phyloP scores from a whole-genome alignment of 169 alveolate species.

The Eimeria mitis region DNA sequence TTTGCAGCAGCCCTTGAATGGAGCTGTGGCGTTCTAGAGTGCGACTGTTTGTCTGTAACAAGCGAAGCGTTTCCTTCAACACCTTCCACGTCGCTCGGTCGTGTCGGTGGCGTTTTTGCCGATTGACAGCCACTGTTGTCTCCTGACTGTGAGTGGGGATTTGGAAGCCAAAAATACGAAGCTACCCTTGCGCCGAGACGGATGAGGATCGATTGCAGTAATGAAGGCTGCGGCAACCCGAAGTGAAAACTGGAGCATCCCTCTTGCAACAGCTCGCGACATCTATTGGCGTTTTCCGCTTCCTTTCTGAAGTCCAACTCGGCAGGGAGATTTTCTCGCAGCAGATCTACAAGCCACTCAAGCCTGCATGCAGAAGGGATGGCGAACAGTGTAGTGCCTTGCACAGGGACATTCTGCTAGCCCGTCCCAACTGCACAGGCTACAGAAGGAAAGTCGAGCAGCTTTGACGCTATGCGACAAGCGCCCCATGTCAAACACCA shows the following conservation, averaged over 20 bases:
- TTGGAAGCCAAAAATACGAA: neutral
- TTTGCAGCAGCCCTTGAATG: neutral
- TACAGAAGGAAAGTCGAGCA: neutral
- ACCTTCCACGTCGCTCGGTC: neutral
- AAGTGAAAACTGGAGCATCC: conserved; percentile 17
- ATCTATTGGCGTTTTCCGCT: conserved; percentile 74
- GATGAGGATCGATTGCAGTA: conserved; percentile 28
- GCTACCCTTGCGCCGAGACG: conserved; percentile 30
- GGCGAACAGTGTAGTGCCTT: neutral
- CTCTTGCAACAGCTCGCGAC: conserved; percentile 45
- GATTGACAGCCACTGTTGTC: neutral
- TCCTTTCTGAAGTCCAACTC: conserved; percentile 78
- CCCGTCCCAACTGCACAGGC: neutral
- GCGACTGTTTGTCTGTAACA: neutral
- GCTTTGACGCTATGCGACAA: neutral
- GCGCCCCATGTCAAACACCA: neutral
- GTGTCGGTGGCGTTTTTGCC: neutral
- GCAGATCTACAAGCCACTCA: conserved; percentile 78
- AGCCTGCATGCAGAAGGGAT: conserved; percentile 55
- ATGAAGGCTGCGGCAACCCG: conserved; percentile 42
- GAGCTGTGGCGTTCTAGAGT: neutral
- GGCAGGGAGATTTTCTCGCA: conserved; percentile 75
- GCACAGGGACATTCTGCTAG: neutral
- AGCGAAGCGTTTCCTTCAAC: neutral
- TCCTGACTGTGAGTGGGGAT: conserved; percentile 2